A percentile compares a stretch with the other conserved stretches of the same genome.
These are phyloP conservation scores for Acer saccharum DNA, from an alignment of 345 rosid species.

Conservation along the genomic window DNA sequence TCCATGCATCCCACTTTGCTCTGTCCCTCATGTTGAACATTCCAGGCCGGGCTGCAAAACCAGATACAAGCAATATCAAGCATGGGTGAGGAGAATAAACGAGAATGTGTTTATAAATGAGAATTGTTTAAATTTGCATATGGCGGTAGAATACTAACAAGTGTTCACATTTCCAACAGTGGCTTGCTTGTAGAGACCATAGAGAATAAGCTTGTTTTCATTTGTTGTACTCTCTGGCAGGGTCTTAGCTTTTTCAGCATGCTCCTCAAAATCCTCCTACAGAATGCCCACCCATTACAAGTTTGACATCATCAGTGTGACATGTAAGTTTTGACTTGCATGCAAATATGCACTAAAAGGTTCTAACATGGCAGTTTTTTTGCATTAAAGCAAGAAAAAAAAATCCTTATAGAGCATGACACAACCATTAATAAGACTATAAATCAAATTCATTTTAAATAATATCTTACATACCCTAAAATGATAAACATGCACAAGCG, in stretches of 20 bases:
- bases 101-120: neutral
- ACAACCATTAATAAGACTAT: neutral
- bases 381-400: neutral
- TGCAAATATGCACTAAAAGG: no score
- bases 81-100: neutral
- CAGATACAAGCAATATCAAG: neutral
- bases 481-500: neutral
- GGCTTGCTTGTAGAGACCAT: constrained; percentile 86
- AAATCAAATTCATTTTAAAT: neutral
- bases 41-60: constrained; percentile 80
- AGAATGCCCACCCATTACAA: constrained; percentile 5
- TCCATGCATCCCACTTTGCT: constrained; percentile 99
- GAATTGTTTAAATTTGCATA: neutral
- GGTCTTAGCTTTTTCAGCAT: constrained; percentile 66
- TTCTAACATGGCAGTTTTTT: neutral
- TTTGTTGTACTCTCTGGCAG: constrained; percentile 60
- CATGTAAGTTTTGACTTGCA: neutral
- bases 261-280: constrained; percentile 78
- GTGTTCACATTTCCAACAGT: constrained; percentile 77
- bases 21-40: constrained; percentile 76
- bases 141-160: constrained; percentile 33
- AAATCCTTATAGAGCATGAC: neutral
- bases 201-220: constrained; percentile 73
- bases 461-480: neutral
- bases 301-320: neutral